Evolutionary conservation across 2,329 filamentous ascomycete species (phyloP), one percentile per base, ranked within the genome.

Genomic region (Pseudogymnoascus sp.): DNA sequence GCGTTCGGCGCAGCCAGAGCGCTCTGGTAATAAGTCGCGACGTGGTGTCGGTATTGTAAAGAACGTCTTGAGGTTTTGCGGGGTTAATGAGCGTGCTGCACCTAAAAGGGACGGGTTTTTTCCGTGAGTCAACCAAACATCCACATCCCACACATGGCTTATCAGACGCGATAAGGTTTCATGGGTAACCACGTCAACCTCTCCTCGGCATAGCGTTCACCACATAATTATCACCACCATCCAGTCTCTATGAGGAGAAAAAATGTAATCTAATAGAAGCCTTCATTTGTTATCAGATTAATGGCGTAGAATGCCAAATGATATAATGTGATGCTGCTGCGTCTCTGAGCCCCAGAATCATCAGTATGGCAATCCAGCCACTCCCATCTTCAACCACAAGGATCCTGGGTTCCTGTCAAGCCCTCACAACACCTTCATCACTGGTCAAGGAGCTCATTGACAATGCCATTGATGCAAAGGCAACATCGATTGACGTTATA

Each of bases 391-490:
- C 78, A 2, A 79, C 82, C 12, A 76, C 81, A 21, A 80, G 81
- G 56, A 80, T 84, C 10, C 78, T 93, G 5, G 82, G 85, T 37
- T 85, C 88, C 6, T 79, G 83, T 2, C 79, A 86, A 67, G 79
- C 81, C 53, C 80, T 92, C 60, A 78, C 81, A 4, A 83, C 84
- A 6, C 81, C 89, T 0, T 75, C 79, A 11, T 81, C 83, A 10
- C 76, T 90, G 2, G 82, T 91, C 68, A 93, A 93, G 71, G 90
- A 93, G 74, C 83, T 93, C 3, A 74, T 93, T 34, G 90, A 93
- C 69, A 93, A 93, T 73, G 81, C 89, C 46, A 81, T 93, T 18
- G 89, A 93, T 73, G 88, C 89, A 6, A 78, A 81, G 61, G 88
- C 89, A 11, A 88, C 82, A 1, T 81, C 81, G 1, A 78, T 93